Percentiles rank a stretch among this genome's conserved stretches.
Conservation (phyloP, 148 eudicot genomes). For the Rhododendron henanense region DNA sequence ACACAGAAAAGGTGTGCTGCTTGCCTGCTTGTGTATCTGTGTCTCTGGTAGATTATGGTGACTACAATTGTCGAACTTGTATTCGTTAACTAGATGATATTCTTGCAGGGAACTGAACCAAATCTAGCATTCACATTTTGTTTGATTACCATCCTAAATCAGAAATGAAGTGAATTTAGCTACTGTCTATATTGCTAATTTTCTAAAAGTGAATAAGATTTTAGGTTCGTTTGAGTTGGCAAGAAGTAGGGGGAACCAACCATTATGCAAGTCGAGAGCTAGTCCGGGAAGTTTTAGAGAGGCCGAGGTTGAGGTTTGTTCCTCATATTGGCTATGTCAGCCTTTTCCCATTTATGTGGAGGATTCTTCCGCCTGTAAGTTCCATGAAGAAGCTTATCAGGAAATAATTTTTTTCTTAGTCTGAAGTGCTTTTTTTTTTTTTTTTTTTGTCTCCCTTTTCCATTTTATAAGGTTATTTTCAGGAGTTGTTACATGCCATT, state of each 20-base stretch:
- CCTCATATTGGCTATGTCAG: conserved; percentile 96
- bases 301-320: conserved; percentile 69
- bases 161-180: neutral
- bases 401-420: neutral
- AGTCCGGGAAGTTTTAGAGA: conserved; percentile 67
- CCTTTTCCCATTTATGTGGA: conserved; percentile 84
- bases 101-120: neutral
- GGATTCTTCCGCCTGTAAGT: conserved; percentile 91
- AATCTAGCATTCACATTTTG: neutral
- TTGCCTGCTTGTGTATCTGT: conserved; percentile 3
- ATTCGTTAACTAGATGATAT: neutral
- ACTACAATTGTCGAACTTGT: neutral
- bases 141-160: neutral
- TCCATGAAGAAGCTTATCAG: neutral
- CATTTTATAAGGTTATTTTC: neutral
- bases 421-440: neutral
- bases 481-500: neutral
- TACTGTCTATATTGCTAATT: neutral
- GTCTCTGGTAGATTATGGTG: neutral
- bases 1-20: conserved; percentile 74
- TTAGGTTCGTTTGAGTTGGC: conserved; percentile 75
- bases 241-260: conserved; percentile 42
- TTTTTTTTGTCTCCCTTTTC: neutral
- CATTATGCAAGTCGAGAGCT: conserved; percentile 65
- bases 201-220: neutral